Evolutionary conservation across 345 rosid genomes (phyloP).

Genomic region (Hibiscus trionum): DNA sequence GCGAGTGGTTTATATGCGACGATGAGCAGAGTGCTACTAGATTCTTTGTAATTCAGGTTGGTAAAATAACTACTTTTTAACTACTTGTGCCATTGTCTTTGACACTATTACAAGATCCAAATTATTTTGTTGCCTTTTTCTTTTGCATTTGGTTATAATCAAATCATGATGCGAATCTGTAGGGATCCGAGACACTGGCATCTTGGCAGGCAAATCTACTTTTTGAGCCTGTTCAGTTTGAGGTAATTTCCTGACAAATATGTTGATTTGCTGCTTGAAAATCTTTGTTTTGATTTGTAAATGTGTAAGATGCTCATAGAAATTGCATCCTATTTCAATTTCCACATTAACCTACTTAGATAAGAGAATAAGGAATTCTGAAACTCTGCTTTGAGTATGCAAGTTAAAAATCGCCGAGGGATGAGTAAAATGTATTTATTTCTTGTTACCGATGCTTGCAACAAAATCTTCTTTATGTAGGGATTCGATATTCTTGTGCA

Average conservation of each 20-base stretch:
- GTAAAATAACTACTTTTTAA: not conserved
- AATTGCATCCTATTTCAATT: not conserved
- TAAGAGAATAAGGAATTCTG: not conserved
- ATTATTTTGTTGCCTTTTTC: not conserved
- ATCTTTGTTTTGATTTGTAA: not conserved
- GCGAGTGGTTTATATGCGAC: conserved; percentile 93
- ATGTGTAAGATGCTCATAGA: not conserved
- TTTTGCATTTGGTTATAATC: not conserved
- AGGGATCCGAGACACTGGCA: conserved; percentile 90
- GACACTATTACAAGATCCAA: not conserved
- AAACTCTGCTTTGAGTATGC: not conserved
- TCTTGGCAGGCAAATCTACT: conserved; percentile 96
- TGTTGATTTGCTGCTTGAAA: not conserved
- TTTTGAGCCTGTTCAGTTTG: conserved; percentile 85
- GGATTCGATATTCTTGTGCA: conserved; percentile 78
- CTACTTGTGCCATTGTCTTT: not conserved
- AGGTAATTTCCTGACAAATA: conserved; percentile 35
- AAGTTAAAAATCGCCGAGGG: not conserved
- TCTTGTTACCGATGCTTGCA: not conserved
- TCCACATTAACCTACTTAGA: not conserved
- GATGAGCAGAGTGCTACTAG: conserved; percentile 67
- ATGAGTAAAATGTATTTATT: not conserved
- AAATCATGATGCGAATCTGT: conserved; percentile 12
- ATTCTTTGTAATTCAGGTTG: conserved; percentile 88
- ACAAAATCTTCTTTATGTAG: conserved; percentile 26